Conservation (phyloP, 371 early-diverging fungal species). For the Mortierella sp. region DNA sequence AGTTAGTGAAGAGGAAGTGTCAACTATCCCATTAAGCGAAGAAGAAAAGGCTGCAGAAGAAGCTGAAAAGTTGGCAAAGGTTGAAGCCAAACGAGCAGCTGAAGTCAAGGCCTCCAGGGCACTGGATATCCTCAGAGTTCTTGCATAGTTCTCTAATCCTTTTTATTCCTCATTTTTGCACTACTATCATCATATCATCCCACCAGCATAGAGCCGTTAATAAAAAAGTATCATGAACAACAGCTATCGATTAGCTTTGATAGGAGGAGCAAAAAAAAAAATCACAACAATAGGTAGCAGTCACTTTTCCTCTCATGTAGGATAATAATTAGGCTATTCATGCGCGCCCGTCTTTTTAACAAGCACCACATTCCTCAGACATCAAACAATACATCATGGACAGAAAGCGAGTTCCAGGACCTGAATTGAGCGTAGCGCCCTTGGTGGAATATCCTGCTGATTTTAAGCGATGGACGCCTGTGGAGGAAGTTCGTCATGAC, state of each 20-base stretch:
- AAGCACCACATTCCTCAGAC: background rate
- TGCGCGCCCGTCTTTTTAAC: background rate
- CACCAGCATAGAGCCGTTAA: conserved; percentile 2
- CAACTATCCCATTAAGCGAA: conserved; percentile 42
- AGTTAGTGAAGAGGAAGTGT: conserved; percentile 15
- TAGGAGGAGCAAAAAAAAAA: background rate
- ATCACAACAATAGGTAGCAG: conserved; percentile 3
- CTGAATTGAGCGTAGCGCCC: conserved; percentile 79
- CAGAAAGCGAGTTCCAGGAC: conserved; percentile 83
- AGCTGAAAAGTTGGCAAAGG: conserved; percentile 29
- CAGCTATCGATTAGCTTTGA: background rate
- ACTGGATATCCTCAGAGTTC: conserved; percentile 38
- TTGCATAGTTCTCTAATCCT: conserved; percentile 23
- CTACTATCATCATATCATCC: background rate
- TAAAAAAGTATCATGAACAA: background rate
- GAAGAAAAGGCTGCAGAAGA: conserved; percentile 51
- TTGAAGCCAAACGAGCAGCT: conserved; percentile 40
- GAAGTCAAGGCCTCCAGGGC: conserved; percentile 46
- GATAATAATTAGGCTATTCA: no score
- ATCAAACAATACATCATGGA: conserved; percentile 61
- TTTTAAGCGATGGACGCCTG: conserved; percentile 48
- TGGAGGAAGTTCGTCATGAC: conserved; percentile 32
- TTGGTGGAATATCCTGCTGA: conserved; percentile 61
- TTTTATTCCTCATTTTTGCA: background rate
- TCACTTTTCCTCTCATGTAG: conserved; percentile 15